Evolutionary conservation across 768 basidiomycete genomes (phyloP).

Genomic region (Leccinum truebloodii): DNA sequence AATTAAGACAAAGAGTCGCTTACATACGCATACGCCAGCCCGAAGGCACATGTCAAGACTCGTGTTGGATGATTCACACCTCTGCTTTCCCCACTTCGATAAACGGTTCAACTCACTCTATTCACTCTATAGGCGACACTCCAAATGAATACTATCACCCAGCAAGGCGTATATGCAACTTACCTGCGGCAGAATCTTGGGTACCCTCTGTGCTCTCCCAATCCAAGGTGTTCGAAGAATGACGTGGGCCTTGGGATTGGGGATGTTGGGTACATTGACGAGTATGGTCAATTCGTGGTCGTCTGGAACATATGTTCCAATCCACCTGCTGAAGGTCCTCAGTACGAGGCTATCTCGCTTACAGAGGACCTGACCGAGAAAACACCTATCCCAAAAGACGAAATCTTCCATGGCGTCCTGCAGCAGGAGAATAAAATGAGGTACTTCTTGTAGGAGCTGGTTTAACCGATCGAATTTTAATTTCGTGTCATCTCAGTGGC

Average conservation of each 20-base stretch:
- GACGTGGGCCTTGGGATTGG: constrained; percentile 34
- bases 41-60: no score
- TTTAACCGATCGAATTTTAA: not conserved
- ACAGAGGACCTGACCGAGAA: not conserved
- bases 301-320: constrained; percentile 31
- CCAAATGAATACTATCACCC: not conserved
- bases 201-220: constrained; percentile 33
- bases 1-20: not conserved
- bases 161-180: constrained; percentile 12
- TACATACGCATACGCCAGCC: no score
- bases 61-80: no score
- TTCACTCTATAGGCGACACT: not conserved
- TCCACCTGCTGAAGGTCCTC: not conserved
- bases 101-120: not conserved
- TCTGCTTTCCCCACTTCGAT: not conserved
- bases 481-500: not conserved
- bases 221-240: constrained; percentile 12
- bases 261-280: constrained; percentile 35
- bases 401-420: not conserved
- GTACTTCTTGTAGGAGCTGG: not conserved
- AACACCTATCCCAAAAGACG: not conserved
- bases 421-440: not conserved
- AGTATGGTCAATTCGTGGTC: constrained; percentile 29
- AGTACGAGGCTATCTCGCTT: not conserved
- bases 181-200: constrained; percentile 21